These are phyloP conservation scores for Oidiodendron maius DNA, from an alignment of 495 filamentous ascomycete genomes.

Conservation along the genomic window DNA sequence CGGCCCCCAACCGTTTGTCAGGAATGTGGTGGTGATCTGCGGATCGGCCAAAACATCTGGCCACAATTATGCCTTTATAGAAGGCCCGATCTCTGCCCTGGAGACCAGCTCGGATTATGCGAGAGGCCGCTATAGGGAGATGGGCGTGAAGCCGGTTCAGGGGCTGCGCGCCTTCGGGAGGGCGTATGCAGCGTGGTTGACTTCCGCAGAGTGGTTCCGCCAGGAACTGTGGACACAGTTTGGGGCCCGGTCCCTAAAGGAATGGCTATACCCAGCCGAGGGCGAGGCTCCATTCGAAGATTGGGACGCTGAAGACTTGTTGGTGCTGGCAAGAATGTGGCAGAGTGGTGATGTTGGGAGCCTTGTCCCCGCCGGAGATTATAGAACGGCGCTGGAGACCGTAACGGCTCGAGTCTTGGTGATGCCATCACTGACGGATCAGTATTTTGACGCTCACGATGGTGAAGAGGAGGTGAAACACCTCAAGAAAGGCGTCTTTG, in stretches of 20 bases:
- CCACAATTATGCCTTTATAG: slow-evolving; percentile 43
- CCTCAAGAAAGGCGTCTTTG: slow-evolving; percentile 31
- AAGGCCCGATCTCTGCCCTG: slow-evolving; percentile 39
- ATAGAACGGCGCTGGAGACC: slow-evolving; percentile 29
- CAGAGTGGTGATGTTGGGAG: slow-evolving; percentile 36
- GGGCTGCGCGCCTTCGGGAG: slow-evolving; percentile 36
- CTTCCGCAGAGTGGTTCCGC: slow-evolving; percentile 35
- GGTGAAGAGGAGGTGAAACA: slow-evolving; percentile 34
- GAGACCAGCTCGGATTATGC: slow-evolving; percentile 34
- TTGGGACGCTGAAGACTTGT: slow-evolving; percentile 39
- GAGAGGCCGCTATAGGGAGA: slow-evolving; percentile 27
- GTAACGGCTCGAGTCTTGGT: slow-evolving; percentile 35
- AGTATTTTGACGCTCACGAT: slow-evolving; percentile 39
- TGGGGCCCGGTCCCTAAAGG: slow-evolving; percentile 29
- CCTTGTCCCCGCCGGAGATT: slow-evolving; percentile 28
- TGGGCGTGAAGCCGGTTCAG: slow-evolving; percentile 19
- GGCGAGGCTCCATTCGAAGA: slow-evolving; percentile 25
- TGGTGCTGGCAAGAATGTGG: slow-evolving; percentile 37
- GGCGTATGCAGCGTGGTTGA: slow-evolving; percentile 39
- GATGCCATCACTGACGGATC: slow-evolving; percentile 39
- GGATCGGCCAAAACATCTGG: slow-evolving; percentile 33
- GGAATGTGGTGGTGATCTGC: slow-evolving; percentile 32
- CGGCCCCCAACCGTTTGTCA: slow-evolving; percentile 28
- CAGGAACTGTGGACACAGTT: slow-evolving; percentile 30
- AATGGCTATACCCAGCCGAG: slow-evolving; percentile 26